phyloP scores from a whole-genome alignment of 2,329 filamentous ascomycete genomes.

The Uncinocarpus reesii region DNA sequence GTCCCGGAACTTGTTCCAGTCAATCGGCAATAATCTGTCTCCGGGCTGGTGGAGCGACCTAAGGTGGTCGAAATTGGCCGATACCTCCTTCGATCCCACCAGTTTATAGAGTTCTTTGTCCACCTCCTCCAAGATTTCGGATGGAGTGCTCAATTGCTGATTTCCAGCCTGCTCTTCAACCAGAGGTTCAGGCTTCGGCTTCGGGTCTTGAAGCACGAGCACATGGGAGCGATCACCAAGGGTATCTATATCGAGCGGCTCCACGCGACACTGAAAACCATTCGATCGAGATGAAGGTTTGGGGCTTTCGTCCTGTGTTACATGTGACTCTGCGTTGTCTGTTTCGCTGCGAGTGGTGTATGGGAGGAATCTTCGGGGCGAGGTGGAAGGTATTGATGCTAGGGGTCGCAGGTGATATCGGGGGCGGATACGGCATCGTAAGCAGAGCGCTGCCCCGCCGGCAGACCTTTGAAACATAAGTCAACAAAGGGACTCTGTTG shows the following conservation, averaged over 20 bases:
- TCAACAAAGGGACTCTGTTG: conserved; percentile 1
- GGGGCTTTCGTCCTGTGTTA: background rate
- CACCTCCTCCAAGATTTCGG: conserved; percentile 15
- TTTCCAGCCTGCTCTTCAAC: conserved; percentile 9
- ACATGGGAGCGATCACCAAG: conserved; percentile 13
- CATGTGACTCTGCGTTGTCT: background rate
- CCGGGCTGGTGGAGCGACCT: conserved; percentile 19
- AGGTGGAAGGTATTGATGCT: background rate
- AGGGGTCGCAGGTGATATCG: background rate
- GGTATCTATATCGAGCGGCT: background rate
- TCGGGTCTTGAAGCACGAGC: conserved; percentile 7
- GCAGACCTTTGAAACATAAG: conserved; percentile 24
- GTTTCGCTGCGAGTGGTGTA: background rate
- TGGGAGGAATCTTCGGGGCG: background rate
- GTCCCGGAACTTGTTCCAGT: conserved; percentile 27
- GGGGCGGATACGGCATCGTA: conserved; percentile 18
- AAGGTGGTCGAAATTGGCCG: conserved; percentile 24
- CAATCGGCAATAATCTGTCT: conserved; percentile 21
- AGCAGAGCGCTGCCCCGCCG: conserved; percentile 19
- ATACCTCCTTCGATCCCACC: conserved; percentile 15
- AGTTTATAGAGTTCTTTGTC: conserved; percentile 9
- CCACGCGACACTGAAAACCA: background rate
- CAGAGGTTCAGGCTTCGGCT: background rate
- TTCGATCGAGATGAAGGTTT: background rate
- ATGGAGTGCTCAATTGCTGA: conserved; percentile 11